phyloP scores from a whole-genome alignment of 371 early-diverging fungal genomes.

The Mucor piriformis region DNA sequence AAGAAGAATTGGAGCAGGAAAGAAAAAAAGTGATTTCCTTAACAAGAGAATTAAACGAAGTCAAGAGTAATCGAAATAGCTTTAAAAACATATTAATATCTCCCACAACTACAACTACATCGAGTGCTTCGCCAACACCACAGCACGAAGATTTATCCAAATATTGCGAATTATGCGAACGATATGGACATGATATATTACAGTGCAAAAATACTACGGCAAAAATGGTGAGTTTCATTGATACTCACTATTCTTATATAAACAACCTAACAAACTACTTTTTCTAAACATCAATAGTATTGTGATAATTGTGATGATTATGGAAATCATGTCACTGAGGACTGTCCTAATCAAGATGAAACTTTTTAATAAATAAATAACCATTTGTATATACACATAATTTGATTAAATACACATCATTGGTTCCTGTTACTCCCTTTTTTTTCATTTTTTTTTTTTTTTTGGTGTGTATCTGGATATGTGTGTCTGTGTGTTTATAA shows the following conservation, averaged over 20 bases:
- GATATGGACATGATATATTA: conserved; percentile 57
- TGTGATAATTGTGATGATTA: conserved; percentile 75
- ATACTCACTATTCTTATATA: conserved; percentile 2
- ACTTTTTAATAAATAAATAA: conserved; percentile 42
- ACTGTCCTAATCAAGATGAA: conserved; percentile 70
- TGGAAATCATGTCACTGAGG: conserved; percentile 62
- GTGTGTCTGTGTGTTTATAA: background rate
- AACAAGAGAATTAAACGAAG: conserved; percentile 43
- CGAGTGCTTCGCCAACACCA: background rate
- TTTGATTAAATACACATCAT: conserved; percentile 1
- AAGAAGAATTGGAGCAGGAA: conserved; percentile 57
- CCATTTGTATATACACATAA: conserved; percentile 5
- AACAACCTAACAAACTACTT: conserved; percentile 3
- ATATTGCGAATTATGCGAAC: conserved; percentile 66
- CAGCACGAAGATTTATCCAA: background rate
- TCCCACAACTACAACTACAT: background rate
- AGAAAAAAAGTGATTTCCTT: conserved; percentile 45
- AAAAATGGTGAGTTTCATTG: conserved; percentile 7
- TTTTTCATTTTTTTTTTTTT: too few relatives aligned
- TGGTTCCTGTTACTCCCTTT: background rate
- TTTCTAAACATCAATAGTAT: conserved; percentile 39
- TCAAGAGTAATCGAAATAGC: conserved; percentile 17
- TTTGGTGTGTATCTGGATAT: too few relatives aligned
- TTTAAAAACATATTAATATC: background rate
- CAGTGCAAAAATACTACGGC: conserved; percentile 39